A percentile compares a stretch with the other conserved stretches of the same genome.
Conservation (phyloP, 2,329 filamentous ascomycete species). For the Talaromyces sp. region DNA sequence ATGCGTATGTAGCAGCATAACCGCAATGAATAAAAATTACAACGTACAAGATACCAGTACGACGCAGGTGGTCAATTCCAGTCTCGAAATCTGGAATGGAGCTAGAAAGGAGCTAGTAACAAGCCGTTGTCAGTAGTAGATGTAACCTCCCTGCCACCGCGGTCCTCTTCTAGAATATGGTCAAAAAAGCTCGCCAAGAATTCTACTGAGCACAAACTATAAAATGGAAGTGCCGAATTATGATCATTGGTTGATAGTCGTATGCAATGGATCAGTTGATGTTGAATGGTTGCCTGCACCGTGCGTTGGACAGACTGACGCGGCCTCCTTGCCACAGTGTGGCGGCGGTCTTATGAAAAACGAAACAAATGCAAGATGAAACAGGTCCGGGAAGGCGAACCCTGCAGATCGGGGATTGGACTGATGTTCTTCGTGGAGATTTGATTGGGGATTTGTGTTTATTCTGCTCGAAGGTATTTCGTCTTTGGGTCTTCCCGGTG, state of each 20-base stretch:
- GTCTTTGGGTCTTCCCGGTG: not conserved
- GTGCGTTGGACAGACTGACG: constrained; percentile 13
- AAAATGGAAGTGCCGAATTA: no score
- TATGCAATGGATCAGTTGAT: not conserved
- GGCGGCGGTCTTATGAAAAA: constrained; percentile 10
- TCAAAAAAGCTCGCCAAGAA: no score
- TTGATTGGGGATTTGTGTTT: no score
- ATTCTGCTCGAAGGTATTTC: not conserved
- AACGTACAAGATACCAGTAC: not conserved
- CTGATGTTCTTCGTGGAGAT: not conserved
- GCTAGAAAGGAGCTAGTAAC: not conserved
- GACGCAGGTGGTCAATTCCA: not conserved
- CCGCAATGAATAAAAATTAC: not conserved
- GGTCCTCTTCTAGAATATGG: no score
- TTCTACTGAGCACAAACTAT: no score
- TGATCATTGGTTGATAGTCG: not conserved
- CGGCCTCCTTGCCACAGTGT: constrained; percentile 24
- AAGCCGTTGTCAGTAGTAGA: not conserved
- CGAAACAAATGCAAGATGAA: not conserved
- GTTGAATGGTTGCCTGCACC: constrained; percentile 9
- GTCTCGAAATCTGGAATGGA: not conserved
- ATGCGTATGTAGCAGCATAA: not conserved
- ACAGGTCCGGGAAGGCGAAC: constrained; percentile 10
- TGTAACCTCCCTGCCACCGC: not conserved
- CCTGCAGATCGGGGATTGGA: constrained; percentile 13